These are phyloP conservation scores for Aureobasidium sp. DNA, from an alignment of 2,329 filamentous ascomycete genomes.

Conservation along the genomic window DNA sequence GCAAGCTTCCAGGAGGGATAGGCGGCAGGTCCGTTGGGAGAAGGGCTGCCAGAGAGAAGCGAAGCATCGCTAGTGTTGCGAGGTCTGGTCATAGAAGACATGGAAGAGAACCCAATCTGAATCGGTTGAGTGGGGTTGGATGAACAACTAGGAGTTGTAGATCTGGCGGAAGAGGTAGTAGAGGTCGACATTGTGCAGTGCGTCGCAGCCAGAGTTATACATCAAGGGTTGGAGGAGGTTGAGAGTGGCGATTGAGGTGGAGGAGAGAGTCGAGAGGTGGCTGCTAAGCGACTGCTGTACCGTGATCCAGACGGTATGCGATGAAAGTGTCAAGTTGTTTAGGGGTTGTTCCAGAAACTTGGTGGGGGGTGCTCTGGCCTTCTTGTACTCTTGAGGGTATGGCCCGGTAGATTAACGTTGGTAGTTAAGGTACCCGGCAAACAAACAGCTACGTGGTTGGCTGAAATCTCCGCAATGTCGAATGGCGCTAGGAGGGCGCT, in stretches of 20 bases:
- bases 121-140: conserved; percentile 19
- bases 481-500: conserved; percentile 4
- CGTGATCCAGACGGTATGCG: conserved; percentile 15
- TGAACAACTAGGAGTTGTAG: conserved; percentile 17
- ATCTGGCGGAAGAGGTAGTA: conserved; percentile 18
- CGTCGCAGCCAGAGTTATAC: conserved; percentile 13
- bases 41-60: conserved; percentile 10
- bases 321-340: background rate
- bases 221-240: background rate
- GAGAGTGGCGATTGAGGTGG: conserved; percentile 2
- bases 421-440: conserved; percentile 10
- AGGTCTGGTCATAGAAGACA: conserved; percentile 16
- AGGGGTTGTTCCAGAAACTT: conserved; percentile 11
- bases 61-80: conserved; percentile 17
- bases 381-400: conserved; percentile 7
- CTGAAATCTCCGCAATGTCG: conserved; percentile 13
- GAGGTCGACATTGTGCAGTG: conserved; percentile 19
- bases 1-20: conserved; percentile 21
- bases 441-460: conserved; percentile 15
- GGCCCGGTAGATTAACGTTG: conserved; percentile 11
- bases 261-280: conserved; percentile 5
- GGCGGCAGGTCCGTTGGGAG: conserved; percentile 16
- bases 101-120: conserved; percentile 19
- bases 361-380: conserved; percentile 8
- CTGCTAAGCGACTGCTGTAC: conserved; percentile 12